Conservation (phyloP, 768 basidiomycete species). For the Cystobasidium ongulense region DNA sequence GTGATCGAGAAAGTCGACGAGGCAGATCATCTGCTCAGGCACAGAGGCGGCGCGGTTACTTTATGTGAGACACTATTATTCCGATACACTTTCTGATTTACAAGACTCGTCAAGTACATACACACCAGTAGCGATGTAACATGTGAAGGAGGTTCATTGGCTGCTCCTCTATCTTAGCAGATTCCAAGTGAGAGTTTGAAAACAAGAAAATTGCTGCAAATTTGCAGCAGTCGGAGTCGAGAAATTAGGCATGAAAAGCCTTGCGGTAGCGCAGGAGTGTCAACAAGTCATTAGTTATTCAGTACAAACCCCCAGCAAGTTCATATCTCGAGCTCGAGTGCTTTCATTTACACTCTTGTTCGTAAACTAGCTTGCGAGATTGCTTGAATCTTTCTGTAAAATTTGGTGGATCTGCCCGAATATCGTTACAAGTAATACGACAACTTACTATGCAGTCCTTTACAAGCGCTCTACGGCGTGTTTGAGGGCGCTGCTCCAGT, state of each 20-base stretch:
- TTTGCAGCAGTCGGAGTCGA: background rate
- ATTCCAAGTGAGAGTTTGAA: background rate
- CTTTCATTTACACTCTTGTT: background rate
- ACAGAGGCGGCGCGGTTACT: background rate
- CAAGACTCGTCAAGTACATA: background rate
- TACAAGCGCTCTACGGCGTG: no score
- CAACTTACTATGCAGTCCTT: no score
- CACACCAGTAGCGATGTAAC: background rate
- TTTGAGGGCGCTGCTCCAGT: no score
- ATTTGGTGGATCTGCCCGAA: no score
- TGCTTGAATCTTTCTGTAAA: background rate
- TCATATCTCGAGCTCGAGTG: constrained; percentile 11
- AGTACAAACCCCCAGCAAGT: background rate
- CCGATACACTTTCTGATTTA: background rate
- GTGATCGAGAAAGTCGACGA: background rate
- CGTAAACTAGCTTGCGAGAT: constrained; percentile 16
- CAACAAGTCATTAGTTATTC: background rate
- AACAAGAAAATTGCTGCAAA: background rate
- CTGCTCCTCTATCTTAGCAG: background rate
- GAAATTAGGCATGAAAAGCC: no score
- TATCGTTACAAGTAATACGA: no score
- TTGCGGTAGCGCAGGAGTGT: no score
- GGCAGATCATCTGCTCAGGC: background rate
- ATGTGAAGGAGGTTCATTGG: no score
- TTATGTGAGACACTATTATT: background rate